These are phyloP conservation scores for Myxozyma kluyveri DNA, from an alignment of 805 yeast genomes.

Conservation along the genomic window DNA sequence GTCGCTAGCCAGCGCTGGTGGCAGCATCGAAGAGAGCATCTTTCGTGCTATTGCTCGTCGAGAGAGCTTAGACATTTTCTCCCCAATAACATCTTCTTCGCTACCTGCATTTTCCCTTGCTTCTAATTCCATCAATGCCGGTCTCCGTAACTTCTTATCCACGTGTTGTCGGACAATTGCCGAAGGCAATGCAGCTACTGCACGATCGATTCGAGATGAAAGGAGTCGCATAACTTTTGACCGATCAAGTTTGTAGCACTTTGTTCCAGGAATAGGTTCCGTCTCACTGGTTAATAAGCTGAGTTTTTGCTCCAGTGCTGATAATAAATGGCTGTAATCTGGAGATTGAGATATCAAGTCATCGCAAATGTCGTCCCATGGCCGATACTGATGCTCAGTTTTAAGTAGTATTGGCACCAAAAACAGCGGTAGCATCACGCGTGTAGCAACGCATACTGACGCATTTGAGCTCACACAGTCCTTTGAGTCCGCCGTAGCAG, in stretches of 20 bases:
- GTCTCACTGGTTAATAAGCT: conserved; percentile 5
- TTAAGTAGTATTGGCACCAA: conserved; percentile 10
- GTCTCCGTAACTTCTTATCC: conserved; percentile 14
- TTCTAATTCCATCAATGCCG: conserved; percentile 12
- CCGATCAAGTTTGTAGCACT: conserved; percentile 18
- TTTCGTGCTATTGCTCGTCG: conserved; percentile 25
- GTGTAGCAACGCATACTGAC: conserved; percentile 17
- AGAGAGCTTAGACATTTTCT: conserved; percentile 21
- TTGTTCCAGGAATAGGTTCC: conserved; percentile 16
- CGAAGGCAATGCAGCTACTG: conserved; percentile 18
- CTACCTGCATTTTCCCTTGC: conserved; percentile 3
- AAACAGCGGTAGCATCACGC: conserved; percentile 17
- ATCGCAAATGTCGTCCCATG: conserved; percentile 26
- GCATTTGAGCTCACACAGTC: conserved; percentile 15
- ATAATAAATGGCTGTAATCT: neutral
- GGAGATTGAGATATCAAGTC: neutral
- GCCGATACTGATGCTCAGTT: conserved; percentile 10
- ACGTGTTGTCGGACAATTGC: conserved; percentile 13
- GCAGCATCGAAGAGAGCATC: conserved; percentile 31
- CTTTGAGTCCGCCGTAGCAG: neutral
- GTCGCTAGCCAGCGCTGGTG: conserved; percentile 22
- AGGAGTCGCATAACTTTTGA: conserved; percentile 13
- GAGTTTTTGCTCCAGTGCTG: conserved; percentile 6
- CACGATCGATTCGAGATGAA: neutral
- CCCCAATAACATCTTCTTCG: too few species aligned